phyloP scores from a whole-genome alignment of 2,329 filamentous ascomycete species.

The Aureobasidium sp. region DNA sequence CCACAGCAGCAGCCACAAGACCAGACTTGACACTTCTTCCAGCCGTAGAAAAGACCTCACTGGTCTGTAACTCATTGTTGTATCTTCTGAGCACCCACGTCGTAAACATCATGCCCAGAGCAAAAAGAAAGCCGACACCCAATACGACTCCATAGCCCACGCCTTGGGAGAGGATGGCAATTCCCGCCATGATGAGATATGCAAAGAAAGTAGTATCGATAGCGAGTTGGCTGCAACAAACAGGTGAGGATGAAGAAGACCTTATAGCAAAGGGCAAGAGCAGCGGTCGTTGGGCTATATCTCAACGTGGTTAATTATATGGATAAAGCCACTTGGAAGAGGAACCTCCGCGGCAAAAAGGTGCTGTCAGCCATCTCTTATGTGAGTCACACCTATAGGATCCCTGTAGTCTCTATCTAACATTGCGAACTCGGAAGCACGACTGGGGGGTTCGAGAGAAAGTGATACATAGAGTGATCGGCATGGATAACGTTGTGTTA shows the following conservation, averaged over 20 bases:
- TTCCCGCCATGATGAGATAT: not conserved
- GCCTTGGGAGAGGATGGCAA: slow-evolving; percentile 43
- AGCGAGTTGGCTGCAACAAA: not conserved
- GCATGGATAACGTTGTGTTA: not conserved
- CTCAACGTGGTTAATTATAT: not conserved
- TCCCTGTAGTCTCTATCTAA: slow-evolving; percentile 1
- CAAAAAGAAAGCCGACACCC: slow-evolving; percentile 65
- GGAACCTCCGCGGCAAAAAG: not conserved
- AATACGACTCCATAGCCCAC: slow-evolving; percentile 73
- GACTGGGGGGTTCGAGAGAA: not conserved
- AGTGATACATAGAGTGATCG: not conserved
- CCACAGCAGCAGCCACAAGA: slow-evolving; percentile 79
- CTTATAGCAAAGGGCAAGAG: not conserved
- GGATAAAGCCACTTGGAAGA: not conserved
- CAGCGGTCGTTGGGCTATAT: not conserved
- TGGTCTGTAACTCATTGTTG: slow-evolving; percentile 74
- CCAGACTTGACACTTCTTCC: slow-evolving; percentile 84
- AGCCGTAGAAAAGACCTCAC: slow-evolving; percentile 86
- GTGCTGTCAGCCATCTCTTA: not conserved
- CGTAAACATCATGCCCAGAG: slow-evolving; percentile 66
- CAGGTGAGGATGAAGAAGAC: not conserved
- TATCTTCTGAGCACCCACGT: slow-evolving; percentile 63
- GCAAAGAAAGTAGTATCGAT: not conserved
- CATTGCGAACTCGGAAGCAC: not conserved
- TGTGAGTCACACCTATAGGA: not conserved